Conservation (phyloP, 2,329 filamentous ascomycete species). For the Pestalotiopsis sp. region DNA sequence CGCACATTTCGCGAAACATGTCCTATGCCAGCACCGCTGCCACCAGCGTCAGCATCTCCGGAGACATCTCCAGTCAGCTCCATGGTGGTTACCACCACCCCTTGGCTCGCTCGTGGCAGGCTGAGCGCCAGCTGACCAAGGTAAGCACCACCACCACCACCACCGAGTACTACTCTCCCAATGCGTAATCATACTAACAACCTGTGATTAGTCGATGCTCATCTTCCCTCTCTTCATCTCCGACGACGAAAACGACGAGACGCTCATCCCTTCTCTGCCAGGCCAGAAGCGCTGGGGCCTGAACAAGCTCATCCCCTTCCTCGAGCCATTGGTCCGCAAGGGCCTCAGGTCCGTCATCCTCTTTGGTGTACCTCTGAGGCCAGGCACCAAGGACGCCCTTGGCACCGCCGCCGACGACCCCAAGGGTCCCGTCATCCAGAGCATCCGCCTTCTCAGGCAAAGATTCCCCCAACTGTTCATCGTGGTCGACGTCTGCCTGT, state of each 20-base stretch:
- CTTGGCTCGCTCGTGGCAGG: conserved; percentile 78
- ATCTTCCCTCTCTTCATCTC: conserved; percentile 98
- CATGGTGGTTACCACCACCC: conserved; percentile 84
- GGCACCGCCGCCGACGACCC: conserved; percentile 94
- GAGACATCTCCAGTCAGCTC: conserved; percentile 80
- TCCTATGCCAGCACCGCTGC: conserved; percentile 68
- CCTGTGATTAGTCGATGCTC: conserved; percentile 77
- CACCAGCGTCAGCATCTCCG: conserved; percentile 69
- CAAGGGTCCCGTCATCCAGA: conserved; percentile 84
- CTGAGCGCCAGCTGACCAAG: conserved; percentile 84
- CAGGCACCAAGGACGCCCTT: conserved; percentile 83
- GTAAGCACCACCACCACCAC: conserved; percentile 41
- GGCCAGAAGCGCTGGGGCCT: conserved; percentile 87
- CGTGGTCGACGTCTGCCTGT: conserved; percentile 90
- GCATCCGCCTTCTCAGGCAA: conserved; percentile 81
- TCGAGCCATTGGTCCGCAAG: conserved; percentile 84
- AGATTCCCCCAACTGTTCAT: conserved; percentile 91
- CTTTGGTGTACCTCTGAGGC: conserved; percentile 86
- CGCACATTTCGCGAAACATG: conserved; percentile 64
- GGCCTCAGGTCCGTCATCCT: conserved; percentile 92
- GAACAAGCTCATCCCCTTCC: conserved; percentile 81
- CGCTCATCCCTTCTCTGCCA: conserved; percentile 84
- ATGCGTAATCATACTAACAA: conserved; percentile 5
- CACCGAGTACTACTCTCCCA: background rate
- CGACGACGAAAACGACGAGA: conserved; percentile 91